Evolutionary conservation across 257 asterid species (phyloP), one percentile per base, ranked within the genome.

Genomic region (Nicotiana attenuata): DNA sequence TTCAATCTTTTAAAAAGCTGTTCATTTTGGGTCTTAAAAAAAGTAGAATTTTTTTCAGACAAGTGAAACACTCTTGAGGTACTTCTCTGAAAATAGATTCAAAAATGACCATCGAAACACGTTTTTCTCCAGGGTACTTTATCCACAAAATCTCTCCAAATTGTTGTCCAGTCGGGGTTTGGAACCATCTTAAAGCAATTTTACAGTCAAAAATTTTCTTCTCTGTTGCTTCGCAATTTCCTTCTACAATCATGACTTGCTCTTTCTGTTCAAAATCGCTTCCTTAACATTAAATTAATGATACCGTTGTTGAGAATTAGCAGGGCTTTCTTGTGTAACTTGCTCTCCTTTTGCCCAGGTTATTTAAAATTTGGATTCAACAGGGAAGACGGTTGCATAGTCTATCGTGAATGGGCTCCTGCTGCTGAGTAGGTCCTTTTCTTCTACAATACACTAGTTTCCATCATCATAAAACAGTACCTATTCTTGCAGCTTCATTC

Each of bases 361-460:
- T 96, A 94, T 83, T 61, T 84, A 85, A 91, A 86, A 85, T 94
- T 91, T 76, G 98, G 99, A 69, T 96, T 94, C 81, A 94, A 93
- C 85, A 88, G 89, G 60, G 97, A 92, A 86, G 92, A 96, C 66
- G 97, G 92, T 85, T 86, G 90, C 91, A 87, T 89, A 57, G 88
- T 92, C 83, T 94, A 94, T 87, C 90, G 94, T 82, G 98, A 94
- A 88, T 96, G 99, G 99, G 97, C 97, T 68, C 98, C 99, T 84
- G 97, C 97, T 66, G 99, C 99, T 77, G 90, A 88, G 99, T 94
- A 84, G 91, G 98, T 92, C 64, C 84, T 50, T 57, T 50, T 50
- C 41, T 47, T 7, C 26, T 50, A 3, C 15, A 8, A 63, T 80
- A 13, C 73, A 77, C 76, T 65, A 59, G 86, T 83, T 66, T 84